Percentiles rank a stretch among this genome's conserved stretches.
Conservation (phyloP, 2,329 filamentous ascomycete species). For the Rhinocladiella similis region DNA sequence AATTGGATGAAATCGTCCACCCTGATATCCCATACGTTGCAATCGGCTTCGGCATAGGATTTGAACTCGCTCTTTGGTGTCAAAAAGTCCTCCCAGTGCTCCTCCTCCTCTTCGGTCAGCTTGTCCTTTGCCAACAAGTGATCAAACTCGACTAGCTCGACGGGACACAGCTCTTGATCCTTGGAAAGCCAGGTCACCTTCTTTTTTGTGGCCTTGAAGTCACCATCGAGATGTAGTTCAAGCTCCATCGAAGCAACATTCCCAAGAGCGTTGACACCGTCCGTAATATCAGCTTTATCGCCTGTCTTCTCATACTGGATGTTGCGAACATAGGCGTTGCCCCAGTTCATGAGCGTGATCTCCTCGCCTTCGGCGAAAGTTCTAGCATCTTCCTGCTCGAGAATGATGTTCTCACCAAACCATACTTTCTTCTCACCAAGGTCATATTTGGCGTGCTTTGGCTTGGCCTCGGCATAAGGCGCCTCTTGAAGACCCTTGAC, state of each 20-base stretch:
- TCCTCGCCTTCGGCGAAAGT: conserved; percentile 36
- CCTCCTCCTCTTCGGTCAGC: conserved; percentile 73
- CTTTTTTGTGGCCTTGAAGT: conserved; percentile 86
- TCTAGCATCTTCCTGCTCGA: conserved; percentile 36
- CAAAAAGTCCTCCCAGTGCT: conserved; percentile 71
- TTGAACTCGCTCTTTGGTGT: conserved; percentile 69
- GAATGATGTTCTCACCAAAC: conserved; percentile 32
- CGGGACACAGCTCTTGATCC: conserved; percentile 69
- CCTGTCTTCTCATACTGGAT: conserved; percentile 25
- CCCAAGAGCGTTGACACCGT: conserved; percentile 33
- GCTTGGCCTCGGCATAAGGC: conserved; percentile 32
- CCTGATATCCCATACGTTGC: conserved; percentile 71
- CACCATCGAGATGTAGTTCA: conserved; percentile 79
- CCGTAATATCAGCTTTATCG: conserved; percentile 21
- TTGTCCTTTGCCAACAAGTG: conserved; percentile 95
- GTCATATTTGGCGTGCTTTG: conserved; percentile 36
- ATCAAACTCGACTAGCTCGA: conserved; percentile 92
- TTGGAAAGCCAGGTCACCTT: conserved; percentile 87
- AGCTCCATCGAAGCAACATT: conserved; percentile 68
- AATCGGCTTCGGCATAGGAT: conserved; percentile 71
- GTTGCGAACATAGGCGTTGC: conserved; percentile 30
- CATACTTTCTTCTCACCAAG: conserved; percentile 36
- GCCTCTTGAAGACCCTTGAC: conserved; percentile 65
- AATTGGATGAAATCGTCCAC: conserved; percentile 85
- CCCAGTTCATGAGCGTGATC: conserved; percentile 39